Conservation (phyloP, 345 rosid species). For the Arabidopsis suecica region DNA sequence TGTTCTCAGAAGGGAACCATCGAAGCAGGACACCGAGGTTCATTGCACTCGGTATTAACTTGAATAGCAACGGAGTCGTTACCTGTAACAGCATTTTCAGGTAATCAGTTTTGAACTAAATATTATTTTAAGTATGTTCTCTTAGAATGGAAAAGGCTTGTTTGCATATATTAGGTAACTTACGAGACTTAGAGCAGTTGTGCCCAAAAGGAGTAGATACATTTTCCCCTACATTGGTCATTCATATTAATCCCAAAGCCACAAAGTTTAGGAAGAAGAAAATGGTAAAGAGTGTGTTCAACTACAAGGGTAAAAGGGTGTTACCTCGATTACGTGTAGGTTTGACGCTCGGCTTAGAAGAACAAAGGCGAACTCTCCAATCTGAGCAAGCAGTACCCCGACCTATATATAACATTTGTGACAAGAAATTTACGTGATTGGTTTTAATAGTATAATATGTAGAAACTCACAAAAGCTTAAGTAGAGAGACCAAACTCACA, state of each 20-base stretch:
- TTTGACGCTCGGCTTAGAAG: conserved; percentile 94
- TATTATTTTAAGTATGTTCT: conserved; percentile 24
- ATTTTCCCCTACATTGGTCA: conserved; percentile 79
- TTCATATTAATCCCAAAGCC: conserved; percentile 4
- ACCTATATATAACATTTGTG: conserved; percentile 55
- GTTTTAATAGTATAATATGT: neutral
- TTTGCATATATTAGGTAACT: conserved; percentile 30
- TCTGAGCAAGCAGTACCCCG: conserved; percentile 93
- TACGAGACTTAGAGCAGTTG: conserved; percentile 96
- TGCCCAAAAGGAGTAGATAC: conserved; percentile 98
- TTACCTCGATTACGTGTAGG: conserved; percentile 89
- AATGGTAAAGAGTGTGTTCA: neutral
- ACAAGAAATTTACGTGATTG: neutral
- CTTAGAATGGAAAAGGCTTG: neutral
- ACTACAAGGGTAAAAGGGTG: conserved; percentile 22
- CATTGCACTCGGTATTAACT: conserved; percentile 80
- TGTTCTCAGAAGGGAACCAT: conserved; percentile 83
- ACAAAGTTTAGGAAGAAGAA: neutral
- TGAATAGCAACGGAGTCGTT: conserved; percentile 89
- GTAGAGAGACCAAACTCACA: conserved; percentile 56
- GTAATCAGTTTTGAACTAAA: neutral
- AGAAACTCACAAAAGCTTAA: conserved; percentile 15
- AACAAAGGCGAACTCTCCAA: conserved; percentile 98
- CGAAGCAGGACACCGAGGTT: conserved; percentile 83
- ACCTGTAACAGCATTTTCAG: conserved; percentile 57